Evolutionary conservation across 2,329 filamentous ascomycete genomes (phyloP).

Genomic region (Chrysoporthe austroafricana): DNA sequence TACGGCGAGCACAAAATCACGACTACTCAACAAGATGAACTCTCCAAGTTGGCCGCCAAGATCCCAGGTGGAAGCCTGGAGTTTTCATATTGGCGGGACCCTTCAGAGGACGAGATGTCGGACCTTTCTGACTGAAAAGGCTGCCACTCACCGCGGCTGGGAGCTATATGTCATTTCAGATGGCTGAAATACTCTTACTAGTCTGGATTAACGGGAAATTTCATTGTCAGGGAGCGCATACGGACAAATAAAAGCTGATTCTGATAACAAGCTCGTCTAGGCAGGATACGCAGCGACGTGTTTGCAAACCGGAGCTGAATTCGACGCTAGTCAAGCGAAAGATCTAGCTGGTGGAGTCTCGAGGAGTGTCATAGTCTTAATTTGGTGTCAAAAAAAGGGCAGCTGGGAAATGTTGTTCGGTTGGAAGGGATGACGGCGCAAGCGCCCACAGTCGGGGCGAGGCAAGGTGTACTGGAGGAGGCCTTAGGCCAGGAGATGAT

Average conservation of each 20-base stretch:
- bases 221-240: background rate
- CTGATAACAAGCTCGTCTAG: background rate
- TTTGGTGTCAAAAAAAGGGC: background rate
- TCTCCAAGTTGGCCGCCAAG: constrained; percentile 34
- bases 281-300: background rate
- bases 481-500: no score
- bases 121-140: constrained; percentile 19
- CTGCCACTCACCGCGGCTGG: background rate
- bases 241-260: background rate
- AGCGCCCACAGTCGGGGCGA: background rate
- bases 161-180: background rate
- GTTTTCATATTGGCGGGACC: constrained; percentile 39
- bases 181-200: background rate
- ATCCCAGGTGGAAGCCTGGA: constrained; percentile 39
- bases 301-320: background rate
- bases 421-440: background rate
- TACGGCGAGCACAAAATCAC: constrained; percentile 35
- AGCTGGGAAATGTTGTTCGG: background rate
- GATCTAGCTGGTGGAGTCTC: background rate
- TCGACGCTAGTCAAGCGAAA: background rate
- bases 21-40: constrained; percentile 32
- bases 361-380: background rate
- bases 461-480: background rate
- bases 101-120: constrained; percentile 38
- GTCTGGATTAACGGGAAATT: no score